Conservation (phyloP, 345 rosid species). For the Trapa bicornis region DNA sequence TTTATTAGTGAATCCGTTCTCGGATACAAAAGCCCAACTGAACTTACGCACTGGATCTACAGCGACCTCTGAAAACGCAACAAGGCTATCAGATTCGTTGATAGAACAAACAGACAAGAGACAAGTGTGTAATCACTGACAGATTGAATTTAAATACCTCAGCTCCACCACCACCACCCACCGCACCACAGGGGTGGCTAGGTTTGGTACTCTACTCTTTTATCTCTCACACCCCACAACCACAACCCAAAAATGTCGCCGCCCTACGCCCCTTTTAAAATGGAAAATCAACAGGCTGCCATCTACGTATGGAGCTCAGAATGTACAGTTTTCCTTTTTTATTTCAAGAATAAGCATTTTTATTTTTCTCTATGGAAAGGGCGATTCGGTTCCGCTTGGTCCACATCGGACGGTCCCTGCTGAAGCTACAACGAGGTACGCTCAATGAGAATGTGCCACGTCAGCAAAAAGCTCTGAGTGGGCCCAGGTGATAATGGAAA, state of each 20-base stretch:
- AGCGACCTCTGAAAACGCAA: not conserved
- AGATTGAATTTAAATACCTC: not conserved
- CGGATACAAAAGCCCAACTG: not conserved
- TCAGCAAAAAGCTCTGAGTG: not conserved
- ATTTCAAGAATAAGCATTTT: too few species aligned
- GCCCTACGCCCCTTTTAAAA: too few species aligned
- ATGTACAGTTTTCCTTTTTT: too few species aligned
- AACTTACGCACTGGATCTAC: not conserved
- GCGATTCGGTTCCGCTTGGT: not conserved
- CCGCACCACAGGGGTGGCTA: too few species aligned
- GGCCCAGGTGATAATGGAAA: not conserved
- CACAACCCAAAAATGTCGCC: not conserved
- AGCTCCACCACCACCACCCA: not conserved
- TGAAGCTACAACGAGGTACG: not conserved
- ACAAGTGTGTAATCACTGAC: not conserved
- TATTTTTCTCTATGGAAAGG: not conserved
- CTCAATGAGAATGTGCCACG: conserved; percentile 3
- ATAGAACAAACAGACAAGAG: not conserved
- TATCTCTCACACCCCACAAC: not conserved
- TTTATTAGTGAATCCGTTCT: too few species aligned
- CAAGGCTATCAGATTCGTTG: not conserved
- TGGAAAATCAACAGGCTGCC: too few species aligned
- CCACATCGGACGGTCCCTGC: not conserved
- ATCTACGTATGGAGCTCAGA: too few species aligned
- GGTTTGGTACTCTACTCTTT: too few species aligned